A percentile compares a stretch with the other conserved stretches of the same genome.
These are phyloP conservation scores for Micractinium sp. DNA, from an alignment of 139 green algal species.

Conservation along the genomic window DNA sequence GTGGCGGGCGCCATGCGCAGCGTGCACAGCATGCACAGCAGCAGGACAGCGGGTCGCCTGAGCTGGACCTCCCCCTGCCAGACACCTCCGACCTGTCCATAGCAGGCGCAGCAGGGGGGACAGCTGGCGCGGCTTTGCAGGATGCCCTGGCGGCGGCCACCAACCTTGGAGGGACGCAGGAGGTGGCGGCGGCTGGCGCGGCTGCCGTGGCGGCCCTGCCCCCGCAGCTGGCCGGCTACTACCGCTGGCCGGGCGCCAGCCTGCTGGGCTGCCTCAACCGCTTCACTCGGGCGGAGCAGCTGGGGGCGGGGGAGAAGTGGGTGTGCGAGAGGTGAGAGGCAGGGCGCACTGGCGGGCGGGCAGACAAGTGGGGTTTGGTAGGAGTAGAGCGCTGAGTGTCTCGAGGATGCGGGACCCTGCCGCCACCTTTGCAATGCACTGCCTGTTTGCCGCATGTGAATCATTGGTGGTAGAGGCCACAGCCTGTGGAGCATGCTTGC, in stretches of 20 bases:
- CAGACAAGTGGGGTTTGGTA: background rate
- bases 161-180: slow-evolving; percentile 1
- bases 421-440: no score
- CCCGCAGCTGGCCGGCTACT: slow-evolving; percentile 37
- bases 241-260: slow-evolving; percentile 44
- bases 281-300: slow-evolving; percentile 50
- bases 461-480: no score
- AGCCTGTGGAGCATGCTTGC: background rate
- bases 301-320: slow-evolving; percentile 62
- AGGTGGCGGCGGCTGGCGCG: background rate
- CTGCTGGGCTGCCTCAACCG: slow-evolving; percentile 79
- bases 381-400: background rate
- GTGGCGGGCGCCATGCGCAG: background rate
- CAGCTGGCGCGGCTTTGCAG: background rate
- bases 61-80: background rate
- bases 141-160: background rate
- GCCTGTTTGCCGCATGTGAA: no score
- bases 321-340: slow-evolving; percentile 50
- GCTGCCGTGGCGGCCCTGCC: background rate
- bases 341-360: no score
- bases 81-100: background rate
- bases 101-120: background rate
- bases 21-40: background rate
- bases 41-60: background rate
- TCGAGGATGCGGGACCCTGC: no score